Conservation (phyloP, 2,329 filamentous ascomycete species). For the Colletotrichum sidae region DNA sequence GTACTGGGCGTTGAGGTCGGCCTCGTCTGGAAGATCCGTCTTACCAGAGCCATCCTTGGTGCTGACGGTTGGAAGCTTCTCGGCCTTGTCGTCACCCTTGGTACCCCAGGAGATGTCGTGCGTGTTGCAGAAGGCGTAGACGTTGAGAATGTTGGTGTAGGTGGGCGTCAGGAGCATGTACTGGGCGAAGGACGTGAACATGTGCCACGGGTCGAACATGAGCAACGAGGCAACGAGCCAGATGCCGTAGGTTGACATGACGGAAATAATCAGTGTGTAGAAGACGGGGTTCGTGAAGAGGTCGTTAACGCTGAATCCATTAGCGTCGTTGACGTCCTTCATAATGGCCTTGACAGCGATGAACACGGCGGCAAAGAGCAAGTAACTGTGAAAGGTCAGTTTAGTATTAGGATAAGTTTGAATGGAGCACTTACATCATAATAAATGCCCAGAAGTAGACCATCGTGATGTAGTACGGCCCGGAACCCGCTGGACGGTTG, state of each 20-base stretch:
- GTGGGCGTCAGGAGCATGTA: conserved; percentile 95
- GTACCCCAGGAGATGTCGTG: conserved; percentile 99
- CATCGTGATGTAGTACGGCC: conserved; percentile 94
- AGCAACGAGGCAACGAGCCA: conserved; percentile 92
- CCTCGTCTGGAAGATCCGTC: conserved; percentile 94
- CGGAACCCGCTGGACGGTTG: conserved; percentile 93
- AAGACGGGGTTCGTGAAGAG: conserved; percentile 91
- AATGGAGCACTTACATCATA: conserved; percentile 76
- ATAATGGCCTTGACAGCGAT: conserved; percentile 92
- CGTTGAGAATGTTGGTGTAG: conserved; percentile 98
- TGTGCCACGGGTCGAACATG: conserved; percentile 99
- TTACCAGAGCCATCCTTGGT: conserved; percentile 91
- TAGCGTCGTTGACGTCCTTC: conserved; percentile 68
- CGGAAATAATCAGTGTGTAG: conserved; percentile 91
- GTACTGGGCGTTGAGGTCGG: conserved; percentile 95
- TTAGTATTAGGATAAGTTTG: not conserved
- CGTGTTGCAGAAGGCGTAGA: conserved; percentile 98
- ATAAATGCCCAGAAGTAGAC: conserved; percentile 98
- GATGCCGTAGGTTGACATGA: conserved; percentile 91
- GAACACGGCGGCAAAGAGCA: conserved; percentile 94
- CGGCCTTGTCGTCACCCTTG: conserved; percentile 96
- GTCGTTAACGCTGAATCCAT: conserved; percentile 75
- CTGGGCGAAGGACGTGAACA: conserved; percentile 95
- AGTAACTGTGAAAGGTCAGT: conserved; percentile 67
- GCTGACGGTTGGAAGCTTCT: conserved; percentile 88